Evolutionary conservation across 164 flowering plant genomes (phyloP).

Genomic region (Brasenia schreberi): DNA sequence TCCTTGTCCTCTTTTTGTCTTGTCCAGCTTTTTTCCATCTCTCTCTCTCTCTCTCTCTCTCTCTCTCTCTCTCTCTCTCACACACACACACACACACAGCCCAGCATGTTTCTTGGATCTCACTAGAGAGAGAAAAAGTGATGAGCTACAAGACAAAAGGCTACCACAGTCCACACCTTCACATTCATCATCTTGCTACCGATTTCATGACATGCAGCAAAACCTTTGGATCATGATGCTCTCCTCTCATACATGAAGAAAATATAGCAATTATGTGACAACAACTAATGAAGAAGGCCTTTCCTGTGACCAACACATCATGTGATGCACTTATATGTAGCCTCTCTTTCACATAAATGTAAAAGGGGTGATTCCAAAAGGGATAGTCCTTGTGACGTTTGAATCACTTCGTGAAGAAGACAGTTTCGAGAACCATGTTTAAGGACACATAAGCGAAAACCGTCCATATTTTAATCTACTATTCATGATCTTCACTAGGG

Average conservation of each 20-base stretch:
- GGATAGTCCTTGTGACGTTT: no score
- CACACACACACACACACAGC: background rate
- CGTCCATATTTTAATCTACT: no score
- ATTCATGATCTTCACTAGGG: no score
- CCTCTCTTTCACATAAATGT: background rate
- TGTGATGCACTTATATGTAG: background rate
- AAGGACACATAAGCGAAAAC: no score
- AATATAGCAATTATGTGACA: background rate
- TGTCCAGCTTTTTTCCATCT: background rate
- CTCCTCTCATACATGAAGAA: background rate
- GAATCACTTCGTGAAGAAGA: no score
- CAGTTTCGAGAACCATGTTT: no score
- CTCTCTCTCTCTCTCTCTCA: background rate
- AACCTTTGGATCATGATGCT: background rate
- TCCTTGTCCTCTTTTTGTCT: background rate
- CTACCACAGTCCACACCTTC: background rate
- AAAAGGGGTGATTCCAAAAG: background rate
- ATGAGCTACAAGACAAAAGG: background rate
- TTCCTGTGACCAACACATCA: background rate
- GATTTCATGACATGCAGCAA: background rate
- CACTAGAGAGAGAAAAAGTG: background rate
- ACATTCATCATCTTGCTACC: background rate
- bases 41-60: background rate
- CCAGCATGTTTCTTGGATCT: background rate
- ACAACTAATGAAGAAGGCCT: background rate